Base-by-base conservation (phyloP, 1,284 basidiomycete genomes). In the Quambalaria eucalypti region DNA sequence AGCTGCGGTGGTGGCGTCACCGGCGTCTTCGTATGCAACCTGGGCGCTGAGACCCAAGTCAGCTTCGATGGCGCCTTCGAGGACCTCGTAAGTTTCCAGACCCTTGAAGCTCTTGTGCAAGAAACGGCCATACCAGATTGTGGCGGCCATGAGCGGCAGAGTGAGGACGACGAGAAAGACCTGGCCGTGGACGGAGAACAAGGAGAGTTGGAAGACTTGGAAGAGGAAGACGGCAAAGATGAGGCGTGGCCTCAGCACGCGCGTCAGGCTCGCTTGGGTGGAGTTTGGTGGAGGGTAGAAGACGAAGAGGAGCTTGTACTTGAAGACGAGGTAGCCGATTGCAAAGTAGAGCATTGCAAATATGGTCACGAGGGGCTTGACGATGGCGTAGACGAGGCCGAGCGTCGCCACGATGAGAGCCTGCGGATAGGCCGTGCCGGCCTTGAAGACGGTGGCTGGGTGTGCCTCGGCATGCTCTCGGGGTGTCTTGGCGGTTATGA, bases 271-370 rank as follows among this genome's bases (percentile, higher is more conserved):
- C n/a, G 12, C 12, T 21, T 46, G 42, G 38, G 74, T 73, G 21
- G 73, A 71, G 10, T 77, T 65, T 12, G 90, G 89, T 0, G 90
- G 88, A 71, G 90, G 90, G 78, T 90, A 90, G 77, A 90, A 90
- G 2, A 91, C 88, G 70, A 95, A 95, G 1, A 96, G 80, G 2
- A 96, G 81, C 74, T 96, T 93, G 79, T 96, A 96, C 80, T 98
- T 98, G 82, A 93, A 96, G 2, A 96, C 68, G 21, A 72, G 51
- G 57, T 77, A 98, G 2, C 83, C 89, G 50, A 88, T 80, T 9
- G 90, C 92, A 72, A 98, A 98, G 78, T 98, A 98, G 38, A 93
- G 79, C 0, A 91, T 87, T 8, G 91, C 90, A 69, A 98, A 98
- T 23, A 95, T 82, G 52, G 95, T 81, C 69, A 98, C 95, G 56